A percentile compares a stretch with the other conserved stretches of the same genome.
Conservation (phyloP, 1,284 basidiomycete species). For the Bothia castanella region DNA sequence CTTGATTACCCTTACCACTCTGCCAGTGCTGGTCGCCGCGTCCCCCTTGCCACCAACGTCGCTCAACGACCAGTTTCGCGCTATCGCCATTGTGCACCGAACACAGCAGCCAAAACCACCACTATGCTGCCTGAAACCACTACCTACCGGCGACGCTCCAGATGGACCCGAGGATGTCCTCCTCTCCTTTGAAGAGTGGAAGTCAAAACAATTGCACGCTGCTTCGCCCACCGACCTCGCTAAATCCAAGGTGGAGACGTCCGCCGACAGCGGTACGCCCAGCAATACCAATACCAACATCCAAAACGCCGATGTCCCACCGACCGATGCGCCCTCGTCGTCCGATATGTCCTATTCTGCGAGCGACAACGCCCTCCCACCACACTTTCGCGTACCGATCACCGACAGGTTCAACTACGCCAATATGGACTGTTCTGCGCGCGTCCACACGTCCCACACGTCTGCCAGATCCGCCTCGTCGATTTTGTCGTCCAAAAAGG, state of each 20-base stretch:
- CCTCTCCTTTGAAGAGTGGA: slow-evolving; percentile 90
- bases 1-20: slow-evolving; percentile 34
- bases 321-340: slow-evolving; percentile 2
- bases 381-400: slow-evolving; percentile 64
- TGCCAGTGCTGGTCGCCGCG: slow-evolving; percentile 26
- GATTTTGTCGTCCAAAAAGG: slow-evolving; percentile 87
- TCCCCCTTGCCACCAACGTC: slow-evolving; percentile 44
- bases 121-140: slow-evolving; percentile 63
- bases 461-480: slow-evolving; percentile 81
- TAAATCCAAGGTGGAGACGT: slow-evolving; percentile 32
- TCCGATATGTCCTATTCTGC: slow-evolving; percentile 12
- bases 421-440: slow-evolving; percentile 87
- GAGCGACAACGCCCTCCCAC: slow-evolving; percentile 36
- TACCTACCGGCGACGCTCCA: slow-evolving; percentile 44
- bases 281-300: slow-evolving; percentile 9
- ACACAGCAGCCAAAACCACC: slow-evolving; percentile 46
- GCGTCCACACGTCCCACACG: slow-evolving; percentile 81
- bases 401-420: slow-evolving; percentile 93
- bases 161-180: slow-evolving; percentile 58
- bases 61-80: slow-evolving; percentile 56
- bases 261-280: slow-evolving; percentile 26
- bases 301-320: slow-evolving; percentile 8
- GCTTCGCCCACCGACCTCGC: slow-evolving; percentile 20
- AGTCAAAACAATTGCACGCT: slow-evolving; percentile 52
- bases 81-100: slow-evolving; percentile 46